Percentiles rank a stretch among this genome's conserved stretches.
Conservation (phyloP, 805 yeast genomes). For the Candida sanyiensis region DNA sequence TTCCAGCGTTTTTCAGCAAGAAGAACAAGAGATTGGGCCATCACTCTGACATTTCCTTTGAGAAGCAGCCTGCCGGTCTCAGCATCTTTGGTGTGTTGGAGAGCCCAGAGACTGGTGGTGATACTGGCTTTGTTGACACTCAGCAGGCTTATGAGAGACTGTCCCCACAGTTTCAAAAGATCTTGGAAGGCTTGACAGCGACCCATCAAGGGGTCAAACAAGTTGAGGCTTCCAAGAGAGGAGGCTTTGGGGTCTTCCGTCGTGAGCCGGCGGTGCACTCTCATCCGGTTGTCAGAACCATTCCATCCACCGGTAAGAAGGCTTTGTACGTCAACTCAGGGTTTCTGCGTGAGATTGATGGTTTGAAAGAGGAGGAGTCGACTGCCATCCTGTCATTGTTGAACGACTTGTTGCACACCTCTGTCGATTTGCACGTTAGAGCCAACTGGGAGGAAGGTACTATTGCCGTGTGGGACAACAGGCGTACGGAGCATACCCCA, state of each 20-base stretch:
- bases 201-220: constrained; percentile 60
- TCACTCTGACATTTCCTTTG: constrained; percentile 66
- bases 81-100: constrained; percentile 56
- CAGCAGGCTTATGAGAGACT: constrained; percentile 58
- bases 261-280: constrained; percentile 50
- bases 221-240: constrained; percentile 39
- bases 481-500: constrained; percentile 57
- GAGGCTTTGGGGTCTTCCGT: constrained; percentile 49
- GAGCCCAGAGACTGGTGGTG: constrained; percentile 50
- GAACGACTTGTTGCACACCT: constrained; percentile 40
- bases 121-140: constrained; percentile 57
- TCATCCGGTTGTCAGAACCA: constrained; percentile 60
- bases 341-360: constrained; percentile 55
- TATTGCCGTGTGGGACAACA: constrained; percentile 67
- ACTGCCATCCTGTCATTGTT: constrained; percentile 49
- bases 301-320: constrained; percentile 58
- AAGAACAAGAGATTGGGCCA: constrained; percentile 25
- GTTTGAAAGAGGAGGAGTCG: constrained; percentile 61
- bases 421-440: constrained; percentile 51
- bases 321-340: constrained; percentile 45
- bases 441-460: constrained; percentile 58
- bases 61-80: constrained; percentile 58
- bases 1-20: constrained; percentile 1
- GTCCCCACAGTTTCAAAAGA: constrained; percentile 49
- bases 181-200: constrained; percentile 51